A percentile compares a stretch with the other conserved stretches of the same genome.
Conservation (phyloP, 345 rosid species). For the Brassica juncea region DNA sequence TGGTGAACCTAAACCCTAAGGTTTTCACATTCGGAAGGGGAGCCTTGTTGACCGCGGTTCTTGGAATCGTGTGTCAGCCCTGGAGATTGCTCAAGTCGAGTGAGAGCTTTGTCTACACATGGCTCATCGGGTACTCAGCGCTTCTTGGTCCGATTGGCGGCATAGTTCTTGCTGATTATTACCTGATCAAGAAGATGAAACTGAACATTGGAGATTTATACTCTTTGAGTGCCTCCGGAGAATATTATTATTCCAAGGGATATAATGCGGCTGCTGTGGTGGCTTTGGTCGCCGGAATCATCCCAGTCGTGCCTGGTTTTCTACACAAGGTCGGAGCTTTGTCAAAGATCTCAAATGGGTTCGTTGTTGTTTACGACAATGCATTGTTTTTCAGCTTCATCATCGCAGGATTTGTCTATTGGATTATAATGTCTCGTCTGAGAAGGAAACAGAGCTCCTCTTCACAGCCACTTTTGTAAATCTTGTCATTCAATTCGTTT, state of each 20-base stretch:
- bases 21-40: conserved; percentile 80
- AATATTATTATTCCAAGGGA: conserved; percentile 65
- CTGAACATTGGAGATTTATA: conserved; percentile 63
- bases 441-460: conserved; percentile 43
- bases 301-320: conserved; percentile 87
- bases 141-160: conserved; percentile 88
- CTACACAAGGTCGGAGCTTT: conserved; percentile 66
- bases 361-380: conserved; percentile 65
- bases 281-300: conserved; percentile 65
- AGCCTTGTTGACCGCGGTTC: conserved; percentile 75
- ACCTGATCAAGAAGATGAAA: conserved; percentile 50
- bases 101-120: conserved; percentile 92
- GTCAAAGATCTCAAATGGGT: conserved; percentile 42
- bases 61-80: conserved; percentile 84
- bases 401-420: conserved; percentile 60
- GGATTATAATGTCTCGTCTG: conserved; percentile 50
- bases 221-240: conserved; percentile 58
- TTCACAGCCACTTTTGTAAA: conserved; percentile 52
- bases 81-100: conserved; percentile 87
- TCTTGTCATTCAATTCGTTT: conserved; percentile 5
- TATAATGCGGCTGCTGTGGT: conserved; percentile 60
- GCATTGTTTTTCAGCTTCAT: conserved; percentile 92
- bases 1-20: conserved; percentile 82
- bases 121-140: conserved; percentile 92
- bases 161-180: conserved; percentile 72